Base-by-base conservation (phyloP, 78 protist species). In the Guillardia theta region DNA sequence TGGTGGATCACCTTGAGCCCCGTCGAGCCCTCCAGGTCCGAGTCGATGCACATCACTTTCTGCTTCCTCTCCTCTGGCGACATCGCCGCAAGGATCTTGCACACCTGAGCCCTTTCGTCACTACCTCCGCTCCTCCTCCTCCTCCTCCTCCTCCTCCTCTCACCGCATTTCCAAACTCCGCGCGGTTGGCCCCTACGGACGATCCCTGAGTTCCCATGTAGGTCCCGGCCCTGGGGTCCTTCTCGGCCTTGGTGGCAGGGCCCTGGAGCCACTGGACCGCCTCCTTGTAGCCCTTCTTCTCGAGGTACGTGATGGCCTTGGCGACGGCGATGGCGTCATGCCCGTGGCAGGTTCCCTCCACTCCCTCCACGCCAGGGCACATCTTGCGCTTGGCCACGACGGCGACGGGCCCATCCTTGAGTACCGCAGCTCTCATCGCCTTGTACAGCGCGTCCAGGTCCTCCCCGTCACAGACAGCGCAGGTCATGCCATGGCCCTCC, bases 1-100 rank as follows among this genome's bases (percentile, higher is more conserved):
- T 93, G 41, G 43, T 77, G 94, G 90, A 93, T 64, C 92, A 70
- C 83, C 83, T 70, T 70, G 80, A 93, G 88, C 41, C 94, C 94
- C 30, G 92, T 77, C 47, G 94, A 93, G 88, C 94, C 78, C 54
- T 62, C 94, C 37, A 93, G 88, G 62, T 93, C 94, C 30, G 64
- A 77, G 94, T 93, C 94, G 64, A 93, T 77, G 83, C 83, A 70
- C 83, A 70, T 70, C 33, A 70, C 83, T 24, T 70, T 70, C 41
- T 12, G 46, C 83, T 47, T 45, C 80, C 94, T 87, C 88, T 93
- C 90, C 33, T 64, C 70, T 46, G 6, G 39, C 6, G 94, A 9
- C 94, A 93, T 93, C 36, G n/a, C 36, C 4, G 39, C 94, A 36
- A 93, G 87, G 76, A 76, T 64, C 64, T 70, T 77, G 64, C 3